phyloP scores from a whole-genome alignment of 257 asterid species.

The Parsonsia alboflavescens region DNA sequence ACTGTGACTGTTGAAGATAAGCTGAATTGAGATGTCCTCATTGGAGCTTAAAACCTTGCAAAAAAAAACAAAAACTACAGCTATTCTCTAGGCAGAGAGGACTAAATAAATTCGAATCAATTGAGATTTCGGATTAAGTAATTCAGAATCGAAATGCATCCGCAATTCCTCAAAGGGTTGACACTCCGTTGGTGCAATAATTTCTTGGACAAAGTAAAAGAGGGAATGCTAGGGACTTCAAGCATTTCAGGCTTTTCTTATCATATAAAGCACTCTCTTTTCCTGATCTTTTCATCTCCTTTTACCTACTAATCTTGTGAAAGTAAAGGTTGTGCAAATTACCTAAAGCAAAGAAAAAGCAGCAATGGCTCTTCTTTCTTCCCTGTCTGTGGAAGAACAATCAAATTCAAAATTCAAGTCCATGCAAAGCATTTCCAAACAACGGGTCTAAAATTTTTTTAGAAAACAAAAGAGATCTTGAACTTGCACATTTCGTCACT shows the following conservation, averaged over 20 bases:
- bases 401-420: conserved; percentile 3
- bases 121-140: neutral
- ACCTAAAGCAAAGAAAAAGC: neutral
- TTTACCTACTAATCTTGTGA: conserved; percentile 4
- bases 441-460: neutral
- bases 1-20: conserved; percentile 37
- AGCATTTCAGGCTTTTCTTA: conserved; percentile 5
- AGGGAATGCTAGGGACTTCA: neutral
- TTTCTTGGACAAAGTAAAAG: conserved; percentile 7
- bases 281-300: conserved; percentile 1
- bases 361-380: neutral
- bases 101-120: conserved; percentile 20
- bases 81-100: conserved; percentile 10
- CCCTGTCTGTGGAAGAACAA: neutral
- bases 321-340: neutral
- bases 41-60: conserved; percentile 25
- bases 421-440: conserved; percentile 3
- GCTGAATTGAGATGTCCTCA: conserved; percentile 24
- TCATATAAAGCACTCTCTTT: neutral
- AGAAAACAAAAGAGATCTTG: conserved; percentile 4
- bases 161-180: conserved; percentile 4
- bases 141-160: neutral
- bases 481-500: neutral
- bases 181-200: neutral
- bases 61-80: conserved; percentile 16